Base-by-base conservation (phyloP, 257 asterid species). In the Phtheirospermum japonicum region DNA sequence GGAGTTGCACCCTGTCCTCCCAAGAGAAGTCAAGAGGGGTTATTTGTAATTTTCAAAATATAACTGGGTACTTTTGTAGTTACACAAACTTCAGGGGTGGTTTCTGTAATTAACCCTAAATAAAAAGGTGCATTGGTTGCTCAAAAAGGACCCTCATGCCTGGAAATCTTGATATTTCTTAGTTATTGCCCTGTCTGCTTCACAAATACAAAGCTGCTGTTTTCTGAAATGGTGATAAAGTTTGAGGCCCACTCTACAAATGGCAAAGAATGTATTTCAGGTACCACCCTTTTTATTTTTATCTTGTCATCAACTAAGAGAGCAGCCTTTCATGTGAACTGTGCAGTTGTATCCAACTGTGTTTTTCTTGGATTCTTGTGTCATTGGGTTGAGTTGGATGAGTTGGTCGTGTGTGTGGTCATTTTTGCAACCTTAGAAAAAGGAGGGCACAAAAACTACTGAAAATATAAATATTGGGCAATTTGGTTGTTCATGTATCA, bases 301-400 rank as follows among this genome's bases (percentile, higher is more conserved):
- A 7, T 65, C 83, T 67, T 75, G 67, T 69, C 78, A 77, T 76
- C 84, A 74, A 71, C 73, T 59, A 73, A 40, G 30, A 71, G 69
- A 79, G 71, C 89, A 76, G 78, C 70, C 82, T 81, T 76, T 83
- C 90, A 82, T 85, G 95, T 85, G 91, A 75, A 82, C 68, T 37
- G 14, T 77, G 84, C 87, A 82, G 76, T 75, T 91, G 76, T 13
- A 78, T 73, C 84, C 94, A 83, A 75, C 86, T 78, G 88, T 77
- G 71, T 71, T 65, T 69, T 79, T 80, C 4, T 76, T 42, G 89
- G 86, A 77, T 34, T 6, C 9, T 1, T 34, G 40, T 34, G 4
- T 34, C 9, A 12, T n/a, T n/a, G n/a, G n/a, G n/a, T n/a, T 78
- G 7, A 36, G 63, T 66, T 53, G 61, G 59, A 33, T 40, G 48